Conservation (phyloP, 2,329 filamentous ascomycete species). For the Pseudogymnoascus sp. region DNA sequence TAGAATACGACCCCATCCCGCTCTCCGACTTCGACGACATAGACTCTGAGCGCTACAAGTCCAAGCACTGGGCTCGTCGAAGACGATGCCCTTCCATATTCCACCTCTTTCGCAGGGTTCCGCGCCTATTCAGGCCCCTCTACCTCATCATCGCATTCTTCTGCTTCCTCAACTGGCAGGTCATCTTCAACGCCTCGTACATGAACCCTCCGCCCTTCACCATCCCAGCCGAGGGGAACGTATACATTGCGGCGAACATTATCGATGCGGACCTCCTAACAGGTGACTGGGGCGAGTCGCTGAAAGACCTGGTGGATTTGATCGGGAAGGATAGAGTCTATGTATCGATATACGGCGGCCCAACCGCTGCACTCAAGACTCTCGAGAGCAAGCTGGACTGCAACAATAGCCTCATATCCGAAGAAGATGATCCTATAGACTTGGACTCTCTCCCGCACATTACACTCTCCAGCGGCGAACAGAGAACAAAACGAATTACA, state of each 20-base stretch:
- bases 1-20: conserved; percentile 1
- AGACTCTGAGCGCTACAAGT: conserved; percentile 1
- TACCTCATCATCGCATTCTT: conserved; percentile 20
- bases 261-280: conserved; percentile 58
- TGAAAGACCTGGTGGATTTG: conserved; percentile 55
- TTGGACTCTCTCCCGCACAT: conserved; percentile 50
- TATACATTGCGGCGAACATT: conserved; percentile 68
- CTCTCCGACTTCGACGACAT: conserved; percentile 4
- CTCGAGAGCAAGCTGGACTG: conserved; percentile 44
- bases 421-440: conserved; percentile 45
- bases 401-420: conserved; percentile 48
- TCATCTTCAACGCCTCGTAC: conserved; percentile 37
- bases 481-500: conserved; percentile 63
- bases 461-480: conserved; percentile 52
- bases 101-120: conserved; percentile 3
- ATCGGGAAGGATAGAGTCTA: conserved; percentile 62
- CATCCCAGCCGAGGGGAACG: conserved; percentile 47
- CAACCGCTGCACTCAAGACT: conserved; percentile 43
- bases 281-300: conserved; percentile 55
- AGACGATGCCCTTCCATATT: background rate
- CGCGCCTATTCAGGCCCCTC: conserved; percentile 16
- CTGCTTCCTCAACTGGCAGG: conserved; percentile 21
- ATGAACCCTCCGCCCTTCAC: conserved; percentile 35
- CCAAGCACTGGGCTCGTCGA: conserved; percentile 4
- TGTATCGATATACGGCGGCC: conserved; percentile 63